Base-by-base conservation (phyloP, 768 basidiomycete species). In the Lactarius indigo region DNA sequence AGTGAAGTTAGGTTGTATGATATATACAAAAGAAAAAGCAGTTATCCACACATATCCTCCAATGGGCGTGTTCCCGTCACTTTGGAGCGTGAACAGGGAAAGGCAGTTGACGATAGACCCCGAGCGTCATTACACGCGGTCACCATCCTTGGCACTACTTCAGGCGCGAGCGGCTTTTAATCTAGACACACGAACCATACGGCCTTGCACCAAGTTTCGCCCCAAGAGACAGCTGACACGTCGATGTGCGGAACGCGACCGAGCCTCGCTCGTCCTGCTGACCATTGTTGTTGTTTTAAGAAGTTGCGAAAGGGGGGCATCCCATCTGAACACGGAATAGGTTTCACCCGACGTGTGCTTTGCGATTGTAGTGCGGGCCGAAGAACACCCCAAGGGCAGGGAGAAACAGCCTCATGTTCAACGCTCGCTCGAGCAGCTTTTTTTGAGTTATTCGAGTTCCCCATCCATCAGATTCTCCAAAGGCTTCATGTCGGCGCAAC, bases 1-100 rank as follows among this genome's bases (percentile, higher is more conserved):
- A 90, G 10, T 88, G 88, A 61, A 20, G 20, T 20, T 39, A 68
- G 26, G 57, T 61, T 70, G 63, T 70, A 70, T 15, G 42, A 61
- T 70, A 65, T 67, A 15, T 33, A 57, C 26, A 6, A n/a, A 47
- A 52, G 23, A 52, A 57, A 61, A 57, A 18, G 37, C 64, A 63
- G 57, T 59, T 57, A 59, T 55, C 30, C 57, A 59, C 50, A 59
- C 50, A 61, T 63, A 70, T 66, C 69, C 47, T 68, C 18, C 33
- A 37, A 17, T 17, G 26, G 37, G 41, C 50, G 44, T 30, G 37
- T 37, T 44, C 31, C 18, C 18, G 42, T 17, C 59, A 5, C 13
- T 33, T 26, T 60, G 30, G 10, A 15, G n/a, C 12, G 12, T 18
- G n/a, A 42, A 42, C 7, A 17, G 26, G 17, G 41, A 20, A 52